Evolutionary conservation across 345 rosid genomes (phyloP).

Genomic region (Moringa oleifera): DNA sequence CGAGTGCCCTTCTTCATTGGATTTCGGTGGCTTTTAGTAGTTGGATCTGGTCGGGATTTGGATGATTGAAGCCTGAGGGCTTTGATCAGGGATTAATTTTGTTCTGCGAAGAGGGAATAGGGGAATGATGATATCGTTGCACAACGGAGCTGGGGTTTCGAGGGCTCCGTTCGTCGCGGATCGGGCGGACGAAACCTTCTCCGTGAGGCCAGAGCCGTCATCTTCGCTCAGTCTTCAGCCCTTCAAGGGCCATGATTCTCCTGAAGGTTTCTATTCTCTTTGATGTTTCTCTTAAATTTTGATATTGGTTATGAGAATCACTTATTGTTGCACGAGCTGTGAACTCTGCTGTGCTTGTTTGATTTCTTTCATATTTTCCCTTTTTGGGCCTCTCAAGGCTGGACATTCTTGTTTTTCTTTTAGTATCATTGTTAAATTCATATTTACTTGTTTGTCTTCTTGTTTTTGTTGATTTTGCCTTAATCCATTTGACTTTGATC

Average conservation of each 20-base stretch:
- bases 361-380: no score
- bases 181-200: slow-evolving; percentile 36
- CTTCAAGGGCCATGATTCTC: slow-evolving; percentile 31
- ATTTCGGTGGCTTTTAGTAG: neutral
- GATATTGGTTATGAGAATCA: neutral
- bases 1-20: neutral
- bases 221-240: slow-evolving; percentile 45
- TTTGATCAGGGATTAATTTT: neutral
- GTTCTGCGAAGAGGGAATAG: neutral
- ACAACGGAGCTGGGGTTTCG: slow-evolving; percentile 40
- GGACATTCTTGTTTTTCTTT: no score
- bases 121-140: slow-evolving; percentile 44
- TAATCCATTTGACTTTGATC: no score
- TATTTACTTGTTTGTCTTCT: no score
- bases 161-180: slow-evolving; percentile 31
- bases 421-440: no score
- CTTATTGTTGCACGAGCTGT: neutral
- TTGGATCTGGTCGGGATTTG: neutral
- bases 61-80: neutral
- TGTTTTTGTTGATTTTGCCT: no score
- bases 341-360: neutral
- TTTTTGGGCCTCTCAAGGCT: neutral
- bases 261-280: slow-evolving; percentile 21
- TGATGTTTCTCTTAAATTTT: neutral
- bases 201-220: slow-evolving; percentile 47